Conservation (phyloP, 768 basidiomycete genomes). For the Tricholomella constricta region DNA sequence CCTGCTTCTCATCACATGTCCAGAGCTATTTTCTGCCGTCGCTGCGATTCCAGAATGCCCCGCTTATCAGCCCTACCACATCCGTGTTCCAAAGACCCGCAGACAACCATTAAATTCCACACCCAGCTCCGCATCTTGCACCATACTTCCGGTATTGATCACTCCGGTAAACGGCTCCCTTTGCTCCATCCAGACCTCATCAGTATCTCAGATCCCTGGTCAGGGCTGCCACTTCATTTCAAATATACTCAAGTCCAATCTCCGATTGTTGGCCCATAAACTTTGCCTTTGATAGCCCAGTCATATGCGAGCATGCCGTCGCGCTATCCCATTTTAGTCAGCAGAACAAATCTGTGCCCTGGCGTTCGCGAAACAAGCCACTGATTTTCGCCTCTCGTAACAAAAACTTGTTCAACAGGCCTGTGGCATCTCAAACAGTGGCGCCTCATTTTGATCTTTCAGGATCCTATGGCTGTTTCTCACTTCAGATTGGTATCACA, state of each 20-base stretch:
- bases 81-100: not conserved
- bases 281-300: constrained; percentile 6
- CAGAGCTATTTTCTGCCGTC: not conserved
- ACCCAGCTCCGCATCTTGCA: not conserved
- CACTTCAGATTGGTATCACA: no score
- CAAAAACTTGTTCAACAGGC: not conserved
- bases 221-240: constrained; percentile 11
- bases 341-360: not conserved
- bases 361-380: not conserved
- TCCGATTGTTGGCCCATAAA: constrained; percentile 1
- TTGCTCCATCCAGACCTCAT: not conserved
- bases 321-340: not conserved
- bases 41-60: not conserved
- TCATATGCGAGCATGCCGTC: constrained; percentile 5
- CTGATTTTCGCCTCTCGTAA: constrained; percentile 4
- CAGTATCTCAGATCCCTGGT: constrained; percentile 14
- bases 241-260: constrained; percentile 8
- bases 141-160: constrained; percentile 11
- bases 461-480: no score
- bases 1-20: constrained; percentile 11
- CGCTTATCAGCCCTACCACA: not conserved
- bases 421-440: not conserved
- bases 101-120: no score
- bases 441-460: not conserved
- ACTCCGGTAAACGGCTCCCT: constrained; percentile 1